Evolutionary conservation across 1,139 yeast genomes (phyloP), one percentile per base, ranked within the genome.

Genomic region (Eremothecium cymbalariae): DNA sequence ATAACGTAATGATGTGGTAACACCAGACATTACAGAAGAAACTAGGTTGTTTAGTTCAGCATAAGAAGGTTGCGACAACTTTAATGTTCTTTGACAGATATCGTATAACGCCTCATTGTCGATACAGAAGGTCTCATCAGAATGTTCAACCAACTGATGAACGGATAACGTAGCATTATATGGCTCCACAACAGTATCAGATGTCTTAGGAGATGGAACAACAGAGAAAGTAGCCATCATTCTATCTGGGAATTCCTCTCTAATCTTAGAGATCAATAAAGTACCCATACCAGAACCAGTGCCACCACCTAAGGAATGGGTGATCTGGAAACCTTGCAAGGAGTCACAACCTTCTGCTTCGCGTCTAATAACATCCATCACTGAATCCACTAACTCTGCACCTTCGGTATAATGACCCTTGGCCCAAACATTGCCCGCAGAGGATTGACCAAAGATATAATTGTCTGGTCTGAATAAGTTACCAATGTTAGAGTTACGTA

Each of bases 281-380:
- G 95, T 83, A 56, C 95, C 95, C 88, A 85, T 78, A 64, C 95
- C 95, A 22, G 94, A 83, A 56, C 95, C 95, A 36, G 95, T 85
- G 68, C 95, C 95, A 64, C 95, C 95, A 63, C 95, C 95, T 44
- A 85, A 72, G 28, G 95, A 85, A 62, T 85, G 95, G 36, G 95
- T 76, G 55, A 85, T 79, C 65, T 84, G 95, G 74, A 85, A 85
- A 50, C 95, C 95, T 66, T 85, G 95, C 51, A 85, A 71, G 43
- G 94, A 79, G 61, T 85, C 95, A 62, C 94, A 77, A 28, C 81
- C 82, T 67, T 85, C 95, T 21, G 94, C 95, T 64, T 85, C 95
- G 62, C 95, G 80, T 66, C 95, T 77, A 37, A 85, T 76, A 28
- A 80, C 86, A 48, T 85, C 95, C 69, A 85, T 64, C 21, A 85